These are phyloP conservation scores for Takashimella tepidaria DNA, from an alignment of 1,284 basidiomycete genomes.

Conservation along the genomic window DNA sequence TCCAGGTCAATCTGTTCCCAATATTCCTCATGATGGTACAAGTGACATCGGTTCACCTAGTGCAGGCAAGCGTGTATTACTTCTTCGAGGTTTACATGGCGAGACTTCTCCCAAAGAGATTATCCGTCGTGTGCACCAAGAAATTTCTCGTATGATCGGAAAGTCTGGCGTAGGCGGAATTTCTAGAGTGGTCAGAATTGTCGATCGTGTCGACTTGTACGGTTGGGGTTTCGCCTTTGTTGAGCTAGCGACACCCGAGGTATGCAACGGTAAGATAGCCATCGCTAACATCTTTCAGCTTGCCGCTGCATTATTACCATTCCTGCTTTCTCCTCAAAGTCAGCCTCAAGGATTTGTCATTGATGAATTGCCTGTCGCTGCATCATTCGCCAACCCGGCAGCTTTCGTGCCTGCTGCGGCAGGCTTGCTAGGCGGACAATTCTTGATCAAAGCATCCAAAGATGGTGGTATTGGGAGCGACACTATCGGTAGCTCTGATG, in stretches of 20 bases:
- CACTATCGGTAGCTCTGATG: constrained; percentile 56
- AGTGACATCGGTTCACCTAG: constrained; percentile 66
- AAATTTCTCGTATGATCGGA: constrained; percentile 56
- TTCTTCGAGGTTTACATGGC: constrained; percentile 81
- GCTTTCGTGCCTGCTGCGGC: constrained; percentile 74
- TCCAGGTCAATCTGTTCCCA: neutral
- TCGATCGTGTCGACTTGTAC: constrained; percentile 72
- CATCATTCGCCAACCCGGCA: constrained; percentile 78
- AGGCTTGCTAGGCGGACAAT: constrained; percentile 33
- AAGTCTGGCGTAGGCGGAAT: constrained; percentile 75
- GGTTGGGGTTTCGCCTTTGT: constrained; percentile 91
- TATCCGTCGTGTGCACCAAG: constrained; percentile 54
- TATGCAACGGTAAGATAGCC: constrained; percentile 43
- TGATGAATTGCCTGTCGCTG: constrained; percentile 74
- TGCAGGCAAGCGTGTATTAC: constrained; percentile 55
- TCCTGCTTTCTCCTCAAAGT: constrained; percentile 70
- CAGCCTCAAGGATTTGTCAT: constrained; percentile 86
- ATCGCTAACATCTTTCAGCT: constrained; percentile 57
- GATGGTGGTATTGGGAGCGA: constrained; percentile 37
- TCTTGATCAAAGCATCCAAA: constrained; percentile 24
- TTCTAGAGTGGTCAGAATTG: constrained; percentile 75
- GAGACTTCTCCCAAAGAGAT: constrained; percentile 62
- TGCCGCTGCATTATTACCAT: constrained; percentile 62
- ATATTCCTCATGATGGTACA: constrained; percentile 70
- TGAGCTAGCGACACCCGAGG: constrained; percentile 76